A percentile compares a stretch with the other conserved stretches of the same genome.
phyloP scores from a whole-genome alignment of 345 rosid species.

The Erodium maritimum region DNA sequence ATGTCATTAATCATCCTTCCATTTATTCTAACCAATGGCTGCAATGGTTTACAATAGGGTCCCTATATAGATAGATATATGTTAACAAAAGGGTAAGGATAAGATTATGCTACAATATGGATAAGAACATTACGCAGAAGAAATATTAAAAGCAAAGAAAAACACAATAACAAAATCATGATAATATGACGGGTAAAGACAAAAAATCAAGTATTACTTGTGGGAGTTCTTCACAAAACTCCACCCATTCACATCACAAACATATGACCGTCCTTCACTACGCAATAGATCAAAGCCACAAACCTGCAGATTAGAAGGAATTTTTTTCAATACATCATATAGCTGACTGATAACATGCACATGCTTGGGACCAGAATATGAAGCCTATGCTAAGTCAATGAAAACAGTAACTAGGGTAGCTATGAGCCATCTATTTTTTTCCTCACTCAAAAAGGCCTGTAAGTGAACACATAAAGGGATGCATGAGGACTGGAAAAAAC shows the following conservation, averaged over 20 bases:
- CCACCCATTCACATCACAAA: constrained; percentile 99
- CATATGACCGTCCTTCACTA: constrained; percentile 90
- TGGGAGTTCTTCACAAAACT: constrained; percentile 99
- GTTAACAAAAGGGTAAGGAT: background rate
- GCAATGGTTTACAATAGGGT: too few species aligned
- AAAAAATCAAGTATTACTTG: constrained; percentile 42
- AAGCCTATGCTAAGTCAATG: background rate
- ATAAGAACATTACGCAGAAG: too few species aligned
- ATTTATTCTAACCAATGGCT: too few species aligned
- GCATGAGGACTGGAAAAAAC: background rate
- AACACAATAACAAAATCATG: background rate
- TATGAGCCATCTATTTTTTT: too few species aligned
- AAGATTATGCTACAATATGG: too few species aligned
- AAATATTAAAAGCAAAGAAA: background rate
- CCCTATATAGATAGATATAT: too few species aligned
- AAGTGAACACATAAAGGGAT: background rate
- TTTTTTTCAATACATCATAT: background rate
- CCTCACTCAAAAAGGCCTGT: background rate
- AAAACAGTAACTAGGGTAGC: background rate
- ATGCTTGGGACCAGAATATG: background rate
- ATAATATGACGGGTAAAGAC: background rate
- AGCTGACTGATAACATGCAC: background rate
- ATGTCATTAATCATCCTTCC: too few species aligned
- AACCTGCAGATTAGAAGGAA: constrained; percentile 38
- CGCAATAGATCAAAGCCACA: constrained; percentile 99